These are phyloP conservation scores for Echria macrotheca DNA, from an alignment of 495 filamentous ascomycete species.

Conservation along the genomic window DNA sequence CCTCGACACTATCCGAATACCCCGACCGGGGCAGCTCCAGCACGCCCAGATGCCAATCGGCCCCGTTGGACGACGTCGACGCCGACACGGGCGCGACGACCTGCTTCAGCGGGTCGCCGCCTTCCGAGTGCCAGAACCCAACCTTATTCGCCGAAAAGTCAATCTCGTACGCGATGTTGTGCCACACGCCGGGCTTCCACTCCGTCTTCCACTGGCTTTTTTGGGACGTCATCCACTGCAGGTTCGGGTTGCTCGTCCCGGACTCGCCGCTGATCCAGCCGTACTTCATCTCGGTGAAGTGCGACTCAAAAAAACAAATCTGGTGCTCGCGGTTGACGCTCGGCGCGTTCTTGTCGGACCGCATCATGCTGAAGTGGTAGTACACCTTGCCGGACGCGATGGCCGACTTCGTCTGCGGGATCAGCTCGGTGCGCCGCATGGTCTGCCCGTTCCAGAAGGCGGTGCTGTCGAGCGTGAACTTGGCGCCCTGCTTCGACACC, in stretches of 20 bases:
- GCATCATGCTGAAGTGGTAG: conserved; percentile 64
- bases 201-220: conserved; percentile 39
- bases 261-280: conserved; percentile 56
- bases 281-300: conserved; percentile 70
- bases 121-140: conserved; percentile 65
- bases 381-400: conserved; percentile 57
- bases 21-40: conserved; percentile 58
- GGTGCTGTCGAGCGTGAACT: conserved; percentile 59
- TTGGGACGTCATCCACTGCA: conserved; percentile 43
- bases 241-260: conserved; percentile 45
- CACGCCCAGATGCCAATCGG: conserved; percentile 70
- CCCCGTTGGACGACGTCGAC: conserved; percentile 59
- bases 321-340: conserved; percentile 59
- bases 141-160: conserved; percentile 57
- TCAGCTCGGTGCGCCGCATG: conserved; percentile 53
- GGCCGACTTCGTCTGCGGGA: conserved; percentile 59
- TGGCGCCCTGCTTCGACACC: conserved; percentile 53
- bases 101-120: conserved; percentile 49
- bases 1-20: conserved; percentile 48
- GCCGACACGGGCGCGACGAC: conserved; percentile 53
- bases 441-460: conserved; percentile 52
- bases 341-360: conserved; percentile 51
- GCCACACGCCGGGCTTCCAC: conserved; percentile 56
- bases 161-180: conserved; percentile 66
- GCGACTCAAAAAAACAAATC: conserved; percentile 66